phyloP scores from a whole-genome alignment of 2,329 filamentous ascomycete genomes.

The Alternaria infectoria region DNA sequence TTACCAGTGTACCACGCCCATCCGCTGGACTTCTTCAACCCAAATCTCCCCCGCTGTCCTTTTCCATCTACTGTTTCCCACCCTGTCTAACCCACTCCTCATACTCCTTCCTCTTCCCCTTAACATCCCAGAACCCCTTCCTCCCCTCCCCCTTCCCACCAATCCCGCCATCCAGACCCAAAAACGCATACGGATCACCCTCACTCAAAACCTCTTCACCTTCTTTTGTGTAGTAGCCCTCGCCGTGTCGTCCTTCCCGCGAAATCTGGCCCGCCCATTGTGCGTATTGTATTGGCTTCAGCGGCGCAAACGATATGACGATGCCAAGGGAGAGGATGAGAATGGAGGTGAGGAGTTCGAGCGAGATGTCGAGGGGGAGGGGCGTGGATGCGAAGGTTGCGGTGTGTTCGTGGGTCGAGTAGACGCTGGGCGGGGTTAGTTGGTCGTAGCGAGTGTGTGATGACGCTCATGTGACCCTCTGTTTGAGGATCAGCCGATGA shows the following conservation, averaged over 20 bases:
- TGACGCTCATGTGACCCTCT: not conserved
- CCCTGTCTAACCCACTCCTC: constrained; percentile 70
- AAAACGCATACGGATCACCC: constrained; percentile 77
- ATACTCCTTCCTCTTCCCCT: constrained; percentile 81
- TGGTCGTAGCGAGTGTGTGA: not conserved
- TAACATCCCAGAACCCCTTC: constrained; percentile 85
- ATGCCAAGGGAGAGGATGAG: constrained; percentile 83
- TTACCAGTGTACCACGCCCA: not conserved
- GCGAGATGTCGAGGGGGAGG: constrained; percentile 83
- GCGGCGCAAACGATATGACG: constrained; percentile 74
- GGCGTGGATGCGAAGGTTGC: constrained; percentile 64
- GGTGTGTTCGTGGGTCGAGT: constrained; percentile 93
- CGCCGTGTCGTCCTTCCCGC: constrained; percentile 69
- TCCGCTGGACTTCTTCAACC: not conserved
- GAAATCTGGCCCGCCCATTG: constrained; percentile 86
- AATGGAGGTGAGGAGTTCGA: constrained; percentile 84
- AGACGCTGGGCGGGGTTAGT: constrained; percentile 69
- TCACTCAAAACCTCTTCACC: constrained; percentile 69
- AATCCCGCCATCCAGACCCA: constrained; percentile 60
- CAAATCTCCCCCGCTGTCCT: not conserved
- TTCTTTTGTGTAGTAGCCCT: constrained; percentile 63
- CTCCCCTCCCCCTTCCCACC: constrained; percentile 71
- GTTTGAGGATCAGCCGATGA: not conserved
- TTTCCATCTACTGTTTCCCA: constrained; percentile 17
- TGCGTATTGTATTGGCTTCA: constrained; percentile 85